Conservation (phyloP, 176 grass and related monocot species). For the Hsuehochloa calcarea region DNA sequence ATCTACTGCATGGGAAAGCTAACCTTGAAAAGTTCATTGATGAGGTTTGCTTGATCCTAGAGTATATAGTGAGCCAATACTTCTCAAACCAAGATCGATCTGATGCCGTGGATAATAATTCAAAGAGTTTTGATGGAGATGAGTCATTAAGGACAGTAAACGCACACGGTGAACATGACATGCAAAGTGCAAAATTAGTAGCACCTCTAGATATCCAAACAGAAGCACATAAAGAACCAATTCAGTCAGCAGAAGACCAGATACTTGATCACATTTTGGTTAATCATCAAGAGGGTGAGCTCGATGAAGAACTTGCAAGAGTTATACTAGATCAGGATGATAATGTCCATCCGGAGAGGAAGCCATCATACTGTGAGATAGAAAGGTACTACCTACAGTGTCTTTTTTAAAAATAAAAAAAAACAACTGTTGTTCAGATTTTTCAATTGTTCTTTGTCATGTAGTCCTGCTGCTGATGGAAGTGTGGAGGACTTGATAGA, state of each 20-base stretch:
- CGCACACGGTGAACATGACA: neutral
- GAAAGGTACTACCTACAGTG: slow-evolving; percentile 44
- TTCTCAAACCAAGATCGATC: slow-evolving; percentile 37
- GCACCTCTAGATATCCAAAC: neutral
- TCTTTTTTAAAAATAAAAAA: neutral
- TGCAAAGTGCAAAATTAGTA: neutral
- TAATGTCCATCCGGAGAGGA: slow-evolving; percentile 17
- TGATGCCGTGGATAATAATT: neutral
- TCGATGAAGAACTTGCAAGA: slow-evolving; percentile 1
- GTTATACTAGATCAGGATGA: neutral
- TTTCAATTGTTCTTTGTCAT: neutral
- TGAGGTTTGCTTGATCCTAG: slow-evolving; percentile 42
- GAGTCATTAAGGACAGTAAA: neutral
- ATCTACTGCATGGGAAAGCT: slow-evolving; percentile 43
- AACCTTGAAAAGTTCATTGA: slow-evolving; percentile 39
- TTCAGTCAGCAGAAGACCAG: neutral
- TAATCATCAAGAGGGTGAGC: neutral
- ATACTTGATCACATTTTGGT: neutral
- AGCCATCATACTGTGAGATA: slow-evolving; percentile 21
- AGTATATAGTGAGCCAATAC: slow-evolving; percentile 46
- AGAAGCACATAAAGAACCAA: neutral
- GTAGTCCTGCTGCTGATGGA: slow-evolving; percentile 41
- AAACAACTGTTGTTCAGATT: neutral
- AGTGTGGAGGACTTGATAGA: slow-evolving; percentile 12
- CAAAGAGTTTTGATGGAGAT: slow-evolving; percentile 28